These are phyloP conservation scores for Debaryomycetaceae sp. DNA, from an alignment of 1,139 yeast genomes.

Conservation along the genomic window DNA sequence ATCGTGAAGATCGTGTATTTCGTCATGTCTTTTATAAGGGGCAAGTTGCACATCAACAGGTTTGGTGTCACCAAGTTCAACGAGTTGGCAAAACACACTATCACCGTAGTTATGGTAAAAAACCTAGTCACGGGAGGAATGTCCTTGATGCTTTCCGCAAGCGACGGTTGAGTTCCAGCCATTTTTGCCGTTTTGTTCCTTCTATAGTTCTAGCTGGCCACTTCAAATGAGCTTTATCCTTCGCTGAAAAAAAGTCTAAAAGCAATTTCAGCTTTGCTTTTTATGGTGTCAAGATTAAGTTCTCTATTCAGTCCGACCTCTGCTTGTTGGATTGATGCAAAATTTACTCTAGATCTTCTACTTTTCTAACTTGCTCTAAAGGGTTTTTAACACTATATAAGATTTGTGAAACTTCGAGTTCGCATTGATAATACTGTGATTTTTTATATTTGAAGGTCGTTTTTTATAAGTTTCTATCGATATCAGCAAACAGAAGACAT, in stretches of 20 bases:
- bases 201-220: no score
- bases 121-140: slow-evolving; percentile 50
- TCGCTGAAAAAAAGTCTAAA: no score
- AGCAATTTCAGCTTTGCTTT: no score
- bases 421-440: background rate
- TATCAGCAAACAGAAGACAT: slow-evolving; percentile 13
- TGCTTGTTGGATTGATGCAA: no score
- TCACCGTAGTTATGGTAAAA: slow-evolving; percentile 37
- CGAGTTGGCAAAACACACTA: slow-evolving; percentile 25
- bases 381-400: no score
- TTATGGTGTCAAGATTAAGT: no score
- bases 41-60: slow-evolving; percentile 11
- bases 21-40: slow-evolving; percentile 7
- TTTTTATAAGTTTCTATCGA: background rate
- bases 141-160: slow-evolving; percentile 28
- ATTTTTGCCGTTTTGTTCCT: background rate
- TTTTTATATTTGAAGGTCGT: no score
- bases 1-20: background rate
- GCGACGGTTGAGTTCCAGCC: background rate
- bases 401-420: background rate
- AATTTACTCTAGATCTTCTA: no score
- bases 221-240: no score
- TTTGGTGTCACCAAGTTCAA: slow-evolving; percentile 13
- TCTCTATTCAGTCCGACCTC: no score
- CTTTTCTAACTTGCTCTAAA: no score